These are phyloP conservation scores for Termitomyces sp. DNA, from an alignment of 768 basidiomycete genomes.

Conservation along the genomic window DNA sequence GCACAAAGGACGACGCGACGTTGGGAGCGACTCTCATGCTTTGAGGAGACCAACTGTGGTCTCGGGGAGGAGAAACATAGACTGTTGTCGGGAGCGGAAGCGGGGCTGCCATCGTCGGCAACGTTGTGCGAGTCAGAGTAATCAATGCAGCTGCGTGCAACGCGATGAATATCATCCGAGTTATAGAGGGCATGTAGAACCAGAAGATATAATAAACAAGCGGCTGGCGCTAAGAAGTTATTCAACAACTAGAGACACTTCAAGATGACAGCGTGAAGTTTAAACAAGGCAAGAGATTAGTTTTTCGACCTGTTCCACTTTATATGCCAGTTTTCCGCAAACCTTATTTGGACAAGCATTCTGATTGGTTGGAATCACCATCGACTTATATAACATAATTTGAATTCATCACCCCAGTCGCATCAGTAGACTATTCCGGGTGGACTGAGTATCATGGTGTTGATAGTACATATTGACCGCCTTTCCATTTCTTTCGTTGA, in stretches of 20 bases:
- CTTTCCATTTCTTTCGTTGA: too few relatives aligned
- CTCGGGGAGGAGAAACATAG: constrained; percentile 14
- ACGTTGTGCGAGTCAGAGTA: constrained; percentile 21
- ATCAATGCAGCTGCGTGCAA: constrained; percentile 35
- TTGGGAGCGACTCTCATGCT: constrained; percentile 11
- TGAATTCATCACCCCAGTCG: too few relatives aligned
- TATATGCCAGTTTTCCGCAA: constrained; percentile 8
- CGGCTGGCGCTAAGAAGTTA: constrained; percentile 22
- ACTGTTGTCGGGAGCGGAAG: constrained; percentile 25
- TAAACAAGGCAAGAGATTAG: not conserved
- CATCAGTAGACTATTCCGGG: too few relatives aligned
- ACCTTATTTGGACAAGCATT: constrained; percentile 15
- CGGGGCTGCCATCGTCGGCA: constrained; percentile 29
- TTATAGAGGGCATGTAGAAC: constrained; percentile 24
- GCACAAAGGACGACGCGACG: not conserved
- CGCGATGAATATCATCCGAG: constrained; percentile 33
- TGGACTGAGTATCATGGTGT: too few relatives aligned
- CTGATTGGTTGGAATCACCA: constrained; percentile 12
- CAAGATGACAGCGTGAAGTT: constrained; percentile 9
- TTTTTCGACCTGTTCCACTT: not conserved
- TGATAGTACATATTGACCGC: too few relatives aligned
- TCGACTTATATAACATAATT: not conserved
- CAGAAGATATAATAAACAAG: constrained; percentile 15
- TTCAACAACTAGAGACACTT: constrained; percentile 1
- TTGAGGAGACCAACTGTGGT: not conserved